Evolutionary conservation across 176 grass and related monocot species (phyloP).

Genomic region (Juncus effusus): DNA sequence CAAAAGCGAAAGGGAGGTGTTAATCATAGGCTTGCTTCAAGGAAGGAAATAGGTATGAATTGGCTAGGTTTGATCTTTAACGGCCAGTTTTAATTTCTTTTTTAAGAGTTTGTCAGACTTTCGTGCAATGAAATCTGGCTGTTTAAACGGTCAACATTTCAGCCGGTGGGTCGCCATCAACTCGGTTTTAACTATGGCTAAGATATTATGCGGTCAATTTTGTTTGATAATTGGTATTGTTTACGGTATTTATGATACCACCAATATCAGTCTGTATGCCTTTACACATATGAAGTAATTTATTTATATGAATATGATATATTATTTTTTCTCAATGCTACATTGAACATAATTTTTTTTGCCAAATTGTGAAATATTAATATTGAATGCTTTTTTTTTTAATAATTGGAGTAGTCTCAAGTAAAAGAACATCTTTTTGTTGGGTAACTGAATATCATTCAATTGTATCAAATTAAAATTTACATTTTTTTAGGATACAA

Average conservation of each 20-base stretch:
- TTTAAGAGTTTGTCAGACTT: not conserved
- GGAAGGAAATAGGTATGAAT: conserved; percentile 3
- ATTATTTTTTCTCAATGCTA: too few species aligned
- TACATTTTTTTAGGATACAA: too few species aligned
- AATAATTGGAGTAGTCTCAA: too few species aligned
- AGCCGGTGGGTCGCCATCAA: not conserved
- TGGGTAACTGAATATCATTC: too few species aligned
- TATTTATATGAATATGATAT: not conserved
- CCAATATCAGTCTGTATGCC: not conserved
- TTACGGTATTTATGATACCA: not conserved
- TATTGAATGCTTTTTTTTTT: too few species aligned
- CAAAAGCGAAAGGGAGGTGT: not conserved
- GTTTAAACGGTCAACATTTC: not conserved
- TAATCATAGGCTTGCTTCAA: not conserved
- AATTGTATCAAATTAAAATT: too few species aligned
- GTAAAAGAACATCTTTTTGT: too few species aligned
- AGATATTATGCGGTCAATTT: not conserved
- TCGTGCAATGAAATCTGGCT: conserved; percentile 21
- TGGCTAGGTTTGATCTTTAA: not conserved
- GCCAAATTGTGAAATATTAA: too few species aligned
- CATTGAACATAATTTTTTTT: too few species aligned
- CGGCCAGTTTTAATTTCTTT: not conserved
- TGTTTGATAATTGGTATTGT: too few species aligned
- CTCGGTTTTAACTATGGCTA: not conserved
- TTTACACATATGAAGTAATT: not conserved